Percentiles rank a stretch among this genome's conserved stretches.
These are phyloP conservation scores for Dendrobium huoshanense DNA, from an alignment of 106 monocot species.

Conservation along the genomic window DNA sequence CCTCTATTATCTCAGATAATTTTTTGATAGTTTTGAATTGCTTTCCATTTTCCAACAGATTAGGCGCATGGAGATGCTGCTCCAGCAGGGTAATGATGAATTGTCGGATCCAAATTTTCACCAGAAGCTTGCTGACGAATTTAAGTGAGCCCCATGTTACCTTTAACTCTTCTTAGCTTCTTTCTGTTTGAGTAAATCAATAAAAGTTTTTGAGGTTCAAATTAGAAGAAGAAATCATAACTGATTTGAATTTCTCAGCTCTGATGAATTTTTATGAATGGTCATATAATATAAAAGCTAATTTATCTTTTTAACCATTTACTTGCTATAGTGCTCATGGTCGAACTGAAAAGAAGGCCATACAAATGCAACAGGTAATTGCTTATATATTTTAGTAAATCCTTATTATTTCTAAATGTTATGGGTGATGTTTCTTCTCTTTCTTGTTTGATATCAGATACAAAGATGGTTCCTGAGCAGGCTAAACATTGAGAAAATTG, in stretches of 20 bases:
- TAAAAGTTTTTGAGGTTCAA: neutral
- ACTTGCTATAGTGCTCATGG: neutral
- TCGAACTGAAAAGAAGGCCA: constrained; percentile 2
- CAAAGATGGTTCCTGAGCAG: constrained; percentile 10
- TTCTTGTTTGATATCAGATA: constrained; percentile 2
- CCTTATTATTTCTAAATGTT: neutral
- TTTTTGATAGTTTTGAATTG: neutral
- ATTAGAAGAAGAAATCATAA: neutral
- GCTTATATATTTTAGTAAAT: neutral
- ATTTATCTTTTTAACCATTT: neutral
- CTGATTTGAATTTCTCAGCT: neutral
- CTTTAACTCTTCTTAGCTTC: neutral
- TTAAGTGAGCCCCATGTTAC: constrained; percentile 7
- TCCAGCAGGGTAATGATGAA: constrained; percentile 5
- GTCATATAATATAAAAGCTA: neutral
- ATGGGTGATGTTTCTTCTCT: neutral
- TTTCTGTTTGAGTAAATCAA: neutral
- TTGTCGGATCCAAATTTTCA: constrained; percentile 7
- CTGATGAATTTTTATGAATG: constrained; percentile 3
- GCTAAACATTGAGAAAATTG: neutral
- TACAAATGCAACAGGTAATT: constrained; percentile 4
- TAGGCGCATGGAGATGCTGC: constrained; percentile 1
- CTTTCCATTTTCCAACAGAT: neutral
- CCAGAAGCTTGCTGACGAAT: constrained; percentile 8
- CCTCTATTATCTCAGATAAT: neutral